Evolutionary conservation across 805 yeast species (phyloP), one percentile per base, ranked within the genome.

Genomic region (Metschnikowia lachancei): DNA sequence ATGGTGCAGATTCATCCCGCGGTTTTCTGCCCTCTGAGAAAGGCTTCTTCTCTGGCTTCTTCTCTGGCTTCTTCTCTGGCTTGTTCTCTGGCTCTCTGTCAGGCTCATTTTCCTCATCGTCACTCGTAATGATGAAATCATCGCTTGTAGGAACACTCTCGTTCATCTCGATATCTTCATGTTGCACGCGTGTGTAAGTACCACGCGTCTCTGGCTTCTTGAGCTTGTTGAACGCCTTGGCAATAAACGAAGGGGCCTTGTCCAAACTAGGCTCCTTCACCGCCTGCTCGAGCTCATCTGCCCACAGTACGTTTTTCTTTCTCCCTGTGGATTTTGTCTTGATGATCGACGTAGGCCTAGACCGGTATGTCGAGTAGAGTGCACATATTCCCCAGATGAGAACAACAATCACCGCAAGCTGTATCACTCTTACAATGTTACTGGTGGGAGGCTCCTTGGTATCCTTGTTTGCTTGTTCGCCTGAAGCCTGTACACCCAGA

Each of bases 231-330:
- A 67, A 57, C 3, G 72, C 65, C 47, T 65, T 69, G 24, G 65
- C 49, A 6, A 70, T 57, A 39, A 76, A 67, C 2, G 79, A 72
- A 33, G 67, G 62, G 28, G 61, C 63, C 33, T 64, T 46, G 13
- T 49, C 54, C n/a, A n/a, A 16, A 20, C 54, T 54, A 44, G 49
- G 54, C 18, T 54, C 56, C 14, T 55, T 57, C 34, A 58, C 65
- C n/a, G 62, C 67, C 14, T 61, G 66, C 48, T 69, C 67, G 45
- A 72, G 55, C 56, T 70, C 73, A 50, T 72, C 76, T 10, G 76
- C 76, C 77, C 77, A 72, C 57, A 67, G 76, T 13, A 72, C 77
- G 41, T 71, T 72, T 57, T 72, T 72, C 61, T 70, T 71, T 43
- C 61, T 65, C 1, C 65, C 64, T 4, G 66, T 50, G 4, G 68